Percentiles rank a stretch among this genome's conserved stretches.
phyloP scores from a whole-genome alignment of 495 filamentous ascomycete genomes.

The Tuber indicum region DNA sequence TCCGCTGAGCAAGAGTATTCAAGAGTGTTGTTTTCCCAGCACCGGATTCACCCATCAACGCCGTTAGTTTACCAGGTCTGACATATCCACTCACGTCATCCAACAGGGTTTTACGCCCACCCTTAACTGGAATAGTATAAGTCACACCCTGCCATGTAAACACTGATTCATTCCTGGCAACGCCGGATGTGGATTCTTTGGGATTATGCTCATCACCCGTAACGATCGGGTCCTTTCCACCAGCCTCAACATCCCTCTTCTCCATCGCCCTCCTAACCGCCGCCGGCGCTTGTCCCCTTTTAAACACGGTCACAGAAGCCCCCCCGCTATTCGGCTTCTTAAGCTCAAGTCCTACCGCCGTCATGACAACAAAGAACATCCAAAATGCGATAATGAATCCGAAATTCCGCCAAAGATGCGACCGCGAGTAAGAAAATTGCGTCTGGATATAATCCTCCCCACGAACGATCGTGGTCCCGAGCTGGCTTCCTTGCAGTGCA shows the following conservation, averaged over 20 bases:
- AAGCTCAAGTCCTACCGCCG: constrained; percentile 60
- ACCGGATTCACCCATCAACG: constrained; percentile 50
- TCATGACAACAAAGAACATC: constrained; percentile 54
- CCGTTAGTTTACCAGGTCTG: constrained; percentile 63
- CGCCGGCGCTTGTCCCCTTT: constrained; percentile 55
- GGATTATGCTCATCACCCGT: constrained; percentile 34
- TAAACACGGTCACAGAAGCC: constrained; percentile 63
- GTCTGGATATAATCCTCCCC: constrained; percentile 51
- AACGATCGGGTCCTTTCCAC: constrained; percentile 38
- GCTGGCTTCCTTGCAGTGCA: constrained; percentile 55
- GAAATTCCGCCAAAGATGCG: constrained; percentile 64
- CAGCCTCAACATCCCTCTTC: constrained; percentile 50
- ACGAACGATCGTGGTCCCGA: constrained; percentile 47
- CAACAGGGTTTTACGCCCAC: constrained; percentile 54
- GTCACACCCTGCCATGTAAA: constrained; percentile 75
- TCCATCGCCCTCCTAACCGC: constrained; percentile 50
- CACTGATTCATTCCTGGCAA: constrained; percentile 57
- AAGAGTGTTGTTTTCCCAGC: constrained; percentile 52
- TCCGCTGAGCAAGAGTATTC: constrained; percentile 52
- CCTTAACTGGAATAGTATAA: constrained; percentile 63
- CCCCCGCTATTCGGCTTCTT: constrained; percentile 68
- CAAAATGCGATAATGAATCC: constrained; percentile 63
- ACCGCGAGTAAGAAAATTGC: constrained; percentile 53
- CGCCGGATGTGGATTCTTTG: constrained; percentile 42
- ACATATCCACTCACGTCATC: constrained; percentile 63